Evolutionary conservation across 169 alveolate species (phyloP), one percentile per base, ranked within the genome.

Genomic region (Perkinsus olseni): DNA sequence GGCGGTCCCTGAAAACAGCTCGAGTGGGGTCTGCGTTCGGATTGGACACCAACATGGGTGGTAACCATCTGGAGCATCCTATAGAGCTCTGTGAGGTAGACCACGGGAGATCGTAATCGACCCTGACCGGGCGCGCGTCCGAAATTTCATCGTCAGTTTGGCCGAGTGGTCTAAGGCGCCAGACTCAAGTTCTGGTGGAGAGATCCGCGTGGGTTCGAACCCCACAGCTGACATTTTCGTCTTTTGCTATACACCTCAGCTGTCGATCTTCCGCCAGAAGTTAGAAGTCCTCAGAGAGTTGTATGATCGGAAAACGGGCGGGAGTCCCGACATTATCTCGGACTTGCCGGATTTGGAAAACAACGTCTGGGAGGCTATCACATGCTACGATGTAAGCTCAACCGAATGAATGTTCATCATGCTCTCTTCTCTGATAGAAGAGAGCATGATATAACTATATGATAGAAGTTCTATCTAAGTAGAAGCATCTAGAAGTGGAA

Each of bases 101-200:
- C 34, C 10, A 28, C 37, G 13, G 28, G 82, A 21, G 8, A 28
- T 8, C 17, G 13, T 24, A 13, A 0, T 62, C 10, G 28, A 62
- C 31, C 82, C 8, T 4, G 37, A 24, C 10, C 8, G 0, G 31
- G 0, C 0, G 82, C 37, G 28, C 8, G 0, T 3, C 0, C 4
- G 17, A 24, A 13, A 6, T 62, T 62, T 28, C 13, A 62, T 13
- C 82, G 82, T 62, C 82, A 62, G 82, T 62, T 62, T 62, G 82
- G 82, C 82, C 82, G 82, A 62, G 82, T 62, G 82, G 82, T 62
- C 82, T 62, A 62, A 62, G 82, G 82, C 82, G 82, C 82, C 82
- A 62, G 82, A 62, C 82, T 62, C 82, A 62, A 62, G 82, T 62
- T 62, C 82, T 62, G 82, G 82, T 62, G 82, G 82, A 62, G 82